A percentile compares a stretch with the other conserved stretches of the same genome.
These are phyloP conservation scores for Clarireedia homoeocarpa DNA, from an alignment of 2,329 filamentous ascomycete species.

Conservation along the genomic window DNA sequence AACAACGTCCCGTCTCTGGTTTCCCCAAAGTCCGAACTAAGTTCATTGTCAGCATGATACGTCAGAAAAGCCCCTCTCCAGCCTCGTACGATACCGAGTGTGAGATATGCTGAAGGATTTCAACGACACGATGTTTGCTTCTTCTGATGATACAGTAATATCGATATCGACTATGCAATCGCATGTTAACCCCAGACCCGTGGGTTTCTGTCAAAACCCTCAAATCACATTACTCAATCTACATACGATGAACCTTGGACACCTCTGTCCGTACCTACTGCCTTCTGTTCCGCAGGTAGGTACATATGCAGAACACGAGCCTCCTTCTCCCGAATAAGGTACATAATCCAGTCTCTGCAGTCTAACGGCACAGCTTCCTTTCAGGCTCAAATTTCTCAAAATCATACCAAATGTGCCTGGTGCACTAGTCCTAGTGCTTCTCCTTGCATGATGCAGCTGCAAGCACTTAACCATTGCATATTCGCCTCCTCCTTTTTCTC, in stretches of 20 bases:
- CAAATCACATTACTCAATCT: no score
- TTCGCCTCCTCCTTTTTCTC: conserved; percentile 4
- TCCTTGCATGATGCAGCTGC: conserved; percentile 9
- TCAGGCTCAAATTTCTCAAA: neutral
- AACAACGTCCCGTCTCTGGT: neutral
- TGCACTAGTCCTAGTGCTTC: neutral
- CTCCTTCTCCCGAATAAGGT: neutral
- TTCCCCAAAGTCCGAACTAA: neutral
- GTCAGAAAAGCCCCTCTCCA: neutral
- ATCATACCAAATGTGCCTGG: neutral
- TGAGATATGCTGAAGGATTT: neutral
- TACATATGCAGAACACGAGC: conserved; percentile 3
- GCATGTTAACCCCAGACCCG: neutral
- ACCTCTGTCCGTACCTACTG: neutral
- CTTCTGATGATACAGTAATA: no score
- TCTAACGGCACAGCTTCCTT: neutral
- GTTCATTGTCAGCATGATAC: neutral
- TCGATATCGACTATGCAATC: neutral
- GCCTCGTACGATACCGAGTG: neutral
- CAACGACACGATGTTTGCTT: neutral
- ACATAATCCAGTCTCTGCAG: neutral
- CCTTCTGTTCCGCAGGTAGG: neutral
- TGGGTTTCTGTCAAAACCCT: neutral
- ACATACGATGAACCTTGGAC: neutral
- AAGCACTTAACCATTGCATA: conserved; percentile 8